Conservation (phyloP, 2,329 filamentous ascomycete genomes). For the Aureobasidium sp. region DNA sequence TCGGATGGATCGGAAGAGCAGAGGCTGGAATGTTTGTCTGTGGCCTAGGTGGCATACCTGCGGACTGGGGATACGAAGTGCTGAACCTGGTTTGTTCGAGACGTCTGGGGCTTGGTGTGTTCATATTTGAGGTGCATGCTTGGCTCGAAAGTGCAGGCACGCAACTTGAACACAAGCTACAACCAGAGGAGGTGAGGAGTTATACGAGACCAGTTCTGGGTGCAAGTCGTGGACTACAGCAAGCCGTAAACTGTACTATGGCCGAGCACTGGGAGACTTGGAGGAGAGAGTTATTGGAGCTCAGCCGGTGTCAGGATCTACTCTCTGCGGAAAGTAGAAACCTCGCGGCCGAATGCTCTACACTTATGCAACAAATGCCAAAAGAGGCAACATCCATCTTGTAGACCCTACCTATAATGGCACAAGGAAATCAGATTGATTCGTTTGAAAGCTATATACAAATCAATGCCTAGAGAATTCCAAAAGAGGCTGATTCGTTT, state of each 20-base stretch:
- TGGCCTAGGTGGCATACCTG: background rate
- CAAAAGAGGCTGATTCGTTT: no score
- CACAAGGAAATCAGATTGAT: no score
- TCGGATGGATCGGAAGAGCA: background rate
- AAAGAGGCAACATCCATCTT: no score
- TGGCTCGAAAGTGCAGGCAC: background rate
- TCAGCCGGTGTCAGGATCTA: background rate
- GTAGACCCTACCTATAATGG: no score
- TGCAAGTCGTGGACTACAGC: background rate
- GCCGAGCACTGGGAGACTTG: background rate
- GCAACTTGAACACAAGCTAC: background rate
- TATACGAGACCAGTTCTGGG: background rate
- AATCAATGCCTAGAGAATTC: no score
- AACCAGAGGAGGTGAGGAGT: background rate
- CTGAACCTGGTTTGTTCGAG: background rate
- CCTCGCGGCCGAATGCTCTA: background rate
- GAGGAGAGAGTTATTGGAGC: background rate
- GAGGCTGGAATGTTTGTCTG: background rate
- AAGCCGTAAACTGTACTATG: background rate
- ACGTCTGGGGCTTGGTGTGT: background rate
- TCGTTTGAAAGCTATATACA: no score
- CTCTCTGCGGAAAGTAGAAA: background rate
- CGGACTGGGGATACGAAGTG: background rate
- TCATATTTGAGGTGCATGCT: background rate
- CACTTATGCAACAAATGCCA: background rate